phyloP scores from a whole-genome alignment of 1,139 yeast species.

The Magnusiomyces sp. region DNA sequence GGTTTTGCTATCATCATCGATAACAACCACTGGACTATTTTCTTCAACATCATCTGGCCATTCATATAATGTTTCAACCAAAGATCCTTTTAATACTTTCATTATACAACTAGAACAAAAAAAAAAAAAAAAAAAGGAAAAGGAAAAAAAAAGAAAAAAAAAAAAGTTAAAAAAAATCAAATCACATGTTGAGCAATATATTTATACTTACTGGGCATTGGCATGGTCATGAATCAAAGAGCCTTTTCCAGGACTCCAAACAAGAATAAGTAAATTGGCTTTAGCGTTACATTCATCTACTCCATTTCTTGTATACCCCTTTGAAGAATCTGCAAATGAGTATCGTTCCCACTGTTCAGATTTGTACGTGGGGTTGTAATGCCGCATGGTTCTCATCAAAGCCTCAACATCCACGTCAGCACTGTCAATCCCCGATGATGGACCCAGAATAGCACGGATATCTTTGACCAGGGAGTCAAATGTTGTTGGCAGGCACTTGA shows the following conservation, averaged over 20 bases:
- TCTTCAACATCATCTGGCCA: conserved; percentile 35
- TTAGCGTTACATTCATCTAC: conserved; percentile 58
- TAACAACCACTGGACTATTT: no score
- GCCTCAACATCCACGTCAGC: conserved; percentile 48
- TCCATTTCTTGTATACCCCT: conserved; percentile 48
- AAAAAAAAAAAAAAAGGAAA: no score
- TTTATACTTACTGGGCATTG: no score
- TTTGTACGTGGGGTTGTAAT: conserved; percentile 36
- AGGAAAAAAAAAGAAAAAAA: no score
- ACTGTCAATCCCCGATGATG: conserved; percentile 34
- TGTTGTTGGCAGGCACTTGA: neutral
- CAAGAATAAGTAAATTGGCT: conserved; percentile 59
- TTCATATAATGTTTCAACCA: conserved; percentile 52
- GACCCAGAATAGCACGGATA: conserved; percentile 31
- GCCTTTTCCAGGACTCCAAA: conserved; percentile 64
- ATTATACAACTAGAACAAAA: no score
- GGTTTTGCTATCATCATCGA: no score
- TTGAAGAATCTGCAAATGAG: conserved; percentile 47
- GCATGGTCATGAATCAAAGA: conserved; percentile 74
- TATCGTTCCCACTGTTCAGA: conserved; percentile 51
- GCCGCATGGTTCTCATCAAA: conserved; percentile 41
- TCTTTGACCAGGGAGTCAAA: conserved; percentile 31
- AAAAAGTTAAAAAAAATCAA: no score
- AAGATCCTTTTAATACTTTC: conserved; percentile 53
- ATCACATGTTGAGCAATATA: no score